Percentiles rank a stretch among this genome's conserved stretches.
Evolutionary conservation across 2,329 filamentous ascomycete species (phyloP).

Genomic region (Talaromyces funiculosus): DNA sequence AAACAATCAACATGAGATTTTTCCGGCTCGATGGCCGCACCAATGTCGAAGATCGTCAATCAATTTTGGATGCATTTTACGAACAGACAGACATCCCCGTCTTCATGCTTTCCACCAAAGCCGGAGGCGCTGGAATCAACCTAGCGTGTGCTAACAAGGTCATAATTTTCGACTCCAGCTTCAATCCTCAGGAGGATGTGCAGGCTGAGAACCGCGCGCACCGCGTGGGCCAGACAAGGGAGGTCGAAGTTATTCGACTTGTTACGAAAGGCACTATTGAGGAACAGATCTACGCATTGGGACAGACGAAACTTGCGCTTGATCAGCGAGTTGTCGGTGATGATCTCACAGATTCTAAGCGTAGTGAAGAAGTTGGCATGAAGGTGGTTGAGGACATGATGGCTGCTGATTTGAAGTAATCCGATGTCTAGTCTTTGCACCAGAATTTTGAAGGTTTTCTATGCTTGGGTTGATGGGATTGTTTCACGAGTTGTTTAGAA

Average conservation of each 20-base stretch:
- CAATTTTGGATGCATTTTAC: slow-evolving; percentile 82
- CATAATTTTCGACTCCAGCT: slow-evolving; percentile 93
- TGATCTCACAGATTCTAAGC: slow-evolving; percentile 47
- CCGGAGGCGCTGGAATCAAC: slow-evolving; percentile 96
- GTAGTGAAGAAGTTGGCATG: slow-evolving; percentile 45
- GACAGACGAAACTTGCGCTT: slow-evolving; percentile 85
- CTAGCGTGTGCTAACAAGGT: slow-evolving; percentile 94
- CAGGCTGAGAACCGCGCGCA: slow-evolving; percentile 97
- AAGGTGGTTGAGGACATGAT: slow-evolving; percentile 48
- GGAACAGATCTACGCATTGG: slow-evolving; percentile 85
- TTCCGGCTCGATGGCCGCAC: slow-evolving; percentile 84
- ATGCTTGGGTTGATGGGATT: background rate
- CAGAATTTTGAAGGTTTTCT: background rate
- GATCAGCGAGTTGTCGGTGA: slow-evolving; percentile 67
- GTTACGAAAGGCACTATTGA: slow-evolving; percentile 80
- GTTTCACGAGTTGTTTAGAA: background rate
- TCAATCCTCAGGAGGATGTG: slow-evolving; percentile 97
- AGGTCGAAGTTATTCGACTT: slow-evolving; percentile 84
- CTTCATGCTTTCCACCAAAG: slow-evolving; percentile 88
- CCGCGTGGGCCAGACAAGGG: slow-evolving; percentile 81
- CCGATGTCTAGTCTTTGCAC: background rate
- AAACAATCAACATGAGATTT: slow-evolving; percentile 66
- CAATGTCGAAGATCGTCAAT: slow-evolving; percentile 74
- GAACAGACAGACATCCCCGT: slow-evolving; percentile 70
- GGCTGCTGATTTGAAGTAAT: slow-evolving; percentile 33